Conservation (phyloP, 371 early-diverging fungal species). For the Cokeromyces recurvatus region DNA sequence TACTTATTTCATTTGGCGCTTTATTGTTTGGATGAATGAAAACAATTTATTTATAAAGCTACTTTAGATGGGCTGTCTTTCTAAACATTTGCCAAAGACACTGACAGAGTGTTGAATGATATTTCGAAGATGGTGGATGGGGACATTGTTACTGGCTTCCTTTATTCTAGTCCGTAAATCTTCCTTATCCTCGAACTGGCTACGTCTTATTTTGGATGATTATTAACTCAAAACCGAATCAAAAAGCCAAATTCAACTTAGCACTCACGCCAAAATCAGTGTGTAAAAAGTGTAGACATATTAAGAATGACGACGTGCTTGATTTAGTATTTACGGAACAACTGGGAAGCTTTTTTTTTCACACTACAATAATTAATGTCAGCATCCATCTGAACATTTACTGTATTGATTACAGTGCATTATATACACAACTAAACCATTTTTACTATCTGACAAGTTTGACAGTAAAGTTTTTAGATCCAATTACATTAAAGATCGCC, state of each 20-base stretch:
- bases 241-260: constrained; percentile 3
- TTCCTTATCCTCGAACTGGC: too few species aligned
- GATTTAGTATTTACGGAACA: constrained; percentile 5
- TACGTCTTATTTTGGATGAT: too few species aligned
- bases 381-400: not conserved
- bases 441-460: constrained; percentile 9
- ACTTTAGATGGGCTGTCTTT: too few species aligned
- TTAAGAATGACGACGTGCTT: constrained; percentile 1
- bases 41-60: too few species aligned
- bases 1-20: too few species aligned
- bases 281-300: constrained; percentile 4
- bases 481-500: constrained; percentile 4
- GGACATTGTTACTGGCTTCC: too few species aligned
- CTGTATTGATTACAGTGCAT: constrained; percentile 3
- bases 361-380: constrained; percentile 2
- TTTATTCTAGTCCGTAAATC: too few species aligned
- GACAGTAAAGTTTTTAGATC: constrained; percentile 6
- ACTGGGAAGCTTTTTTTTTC: constrained; percentile 5
- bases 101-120: too few species aligned
- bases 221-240: constrained; percentile 1
- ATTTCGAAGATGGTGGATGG: too few species aligned
- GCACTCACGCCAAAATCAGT: constrained; percentile 1
- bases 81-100: too few species aligned
- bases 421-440: constrained; percentile 1
- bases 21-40: too few species aligned